A percentile compares a stretch with the other conserved stretches of the same genome.
These are phyloP conservation scores for Fraxinus excelsior DNA, from an alignment of 257 asterid species.

Conservation along the genomic window DNA sequence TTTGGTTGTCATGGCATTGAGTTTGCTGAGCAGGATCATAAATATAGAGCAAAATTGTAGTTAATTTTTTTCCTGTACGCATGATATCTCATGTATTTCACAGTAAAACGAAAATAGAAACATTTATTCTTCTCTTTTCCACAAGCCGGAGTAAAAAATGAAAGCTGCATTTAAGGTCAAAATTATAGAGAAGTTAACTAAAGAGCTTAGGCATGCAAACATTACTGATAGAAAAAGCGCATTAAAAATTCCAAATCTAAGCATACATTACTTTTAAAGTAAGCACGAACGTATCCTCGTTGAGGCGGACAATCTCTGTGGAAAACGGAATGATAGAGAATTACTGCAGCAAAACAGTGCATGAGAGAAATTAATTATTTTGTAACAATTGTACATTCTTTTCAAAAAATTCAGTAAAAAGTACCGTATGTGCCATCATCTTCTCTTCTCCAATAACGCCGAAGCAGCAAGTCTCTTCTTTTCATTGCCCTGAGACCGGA, in stretches of 20 bases:
- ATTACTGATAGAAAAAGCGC: background rate
- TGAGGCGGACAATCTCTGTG: conserved; percentile 77
- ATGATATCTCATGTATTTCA: too few relatives aligned
- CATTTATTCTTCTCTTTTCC: background rate
- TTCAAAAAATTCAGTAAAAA: background rate
- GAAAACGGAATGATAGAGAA: conserved; percentile 84
- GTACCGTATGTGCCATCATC: conserved; percentile 93
- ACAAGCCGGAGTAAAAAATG: background rate
- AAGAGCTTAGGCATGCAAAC: background rate
- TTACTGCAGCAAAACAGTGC: conserved; percentile 51
- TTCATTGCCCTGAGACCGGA: conserved; percentile 67
- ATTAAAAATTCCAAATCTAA: conserved; percentile 30
- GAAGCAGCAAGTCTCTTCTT: conserved; percentile 75
- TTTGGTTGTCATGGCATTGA: too few relatives aligned
- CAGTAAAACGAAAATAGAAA: background rate
- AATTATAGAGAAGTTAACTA: background rate
- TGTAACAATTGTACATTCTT: background rate
- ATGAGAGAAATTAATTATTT: conserved; percentile 19
- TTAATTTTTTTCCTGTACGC: too few relatives aligned
- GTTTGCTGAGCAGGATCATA: too few relatives aligned
- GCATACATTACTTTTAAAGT: conserved; percentile 86
- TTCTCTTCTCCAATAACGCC: conserved; percentile 97
- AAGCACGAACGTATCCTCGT: conserved; percentile 76
- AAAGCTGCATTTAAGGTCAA: conserved; percentile 5
- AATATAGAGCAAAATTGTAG: too few relatives aligned